Conservation (phyloP, 2,329 filamentous ascomycete species). For the Intubia oerlemansii region DNA sequence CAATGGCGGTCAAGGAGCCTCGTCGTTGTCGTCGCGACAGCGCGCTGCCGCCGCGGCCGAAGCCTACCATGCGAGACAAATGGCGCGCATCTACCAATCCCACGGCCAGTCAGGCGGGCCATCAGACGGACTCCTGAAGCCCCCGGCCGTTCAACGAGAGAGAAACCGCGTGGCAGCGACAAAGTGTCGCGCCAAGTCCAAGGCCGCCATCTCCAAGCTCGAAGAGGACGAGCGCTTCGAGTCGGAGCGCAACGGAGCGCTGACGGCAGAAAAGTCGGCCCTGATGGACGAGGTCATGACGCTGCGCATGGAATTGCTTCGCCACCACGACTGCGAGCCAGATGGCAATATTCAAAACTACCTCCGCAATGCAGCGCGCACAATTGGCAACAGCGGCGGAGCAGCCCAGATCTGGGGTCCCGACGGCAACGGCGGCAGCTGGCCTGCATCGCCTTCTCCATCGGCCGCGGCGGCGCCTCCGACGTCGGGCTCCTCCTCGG, state of each 20-base stretch:
- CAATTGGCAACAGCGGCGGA: constrained; percentile 6
- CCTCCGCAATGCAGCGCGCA: constrained; percentile 8
- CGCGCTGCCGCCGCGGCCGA: no score
- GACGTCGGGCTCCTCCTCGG: no score
- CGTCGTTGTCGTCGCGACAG: no score
- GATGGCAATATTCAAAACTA: constrained; percentile 12
- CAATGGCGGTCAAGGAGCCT: background rate
- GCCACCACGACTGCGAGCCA: constrained; percentile 10
- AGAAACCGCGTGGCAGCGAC: constrained; percentile 13
- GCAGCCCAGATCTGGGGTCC: constrained; percentile 5
- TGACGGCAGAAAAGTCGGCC: constrained; percentile 7
- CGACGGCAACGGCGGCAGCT: constrained; percentile 3
- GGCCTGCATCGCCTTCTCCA: no score
- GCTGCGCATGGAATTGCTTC: constrained; percentile 13
- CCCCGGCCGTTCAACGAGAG: constrained; percentile 5
- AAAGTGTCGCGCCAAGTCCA: constrained; percentile 13
- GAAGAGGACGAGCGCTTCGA: constrained; percentile 9
- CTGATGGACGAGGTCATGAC: constrained; percentile 12
- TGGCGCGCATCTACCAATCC: no score
- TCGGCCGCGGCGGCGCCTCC: no score
- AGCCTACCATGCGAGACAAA: no score
- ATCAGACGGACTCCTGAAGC: no score
- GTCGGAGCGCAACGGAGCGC: constrained; percentile 5
- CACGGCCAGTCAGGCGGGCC: no score
- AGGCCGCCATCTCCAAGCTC: constrained; percentile 10